Conservation (phyloP, 169 alveolate species). For the Cyclospora cayetanensis region DNA sequence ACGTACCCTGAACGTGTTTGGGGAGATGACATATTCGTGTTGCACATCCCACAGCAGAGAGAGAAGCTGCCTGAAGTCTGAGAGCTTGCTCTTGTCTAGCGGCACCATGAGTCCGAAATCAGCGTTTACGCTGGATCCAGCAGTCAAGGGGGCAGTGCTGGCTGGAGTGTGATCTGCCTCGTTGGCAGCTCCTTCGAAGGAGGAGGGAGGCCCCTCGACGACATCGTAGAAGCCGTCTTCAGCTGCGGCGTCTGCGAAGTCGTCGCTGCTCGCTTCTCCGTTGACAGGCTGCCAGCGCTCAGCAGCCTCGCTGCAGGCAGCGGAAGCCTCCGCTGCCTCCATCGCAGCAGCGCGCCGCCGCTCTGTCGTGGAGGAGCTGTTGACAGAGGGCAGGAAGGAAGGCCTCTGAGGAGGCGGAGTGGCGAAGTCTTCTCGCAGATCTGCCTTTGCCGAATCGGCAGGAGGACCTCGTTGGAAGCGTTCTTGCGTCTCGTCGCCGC, state of each 20-base stretch:
- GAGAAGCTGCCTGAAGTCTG: neutral
- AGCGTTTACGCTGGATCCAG: neutral
- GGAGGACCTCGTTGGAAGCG: neutral
- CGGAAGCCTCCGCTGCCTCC: neutral
- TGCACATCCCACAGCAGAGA: constrained; percentile 8
- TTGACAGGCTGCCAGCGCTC: neutral
- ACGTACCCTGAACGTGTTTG: constrained; percentile 2
- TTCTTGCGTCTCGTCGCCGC: neutral
- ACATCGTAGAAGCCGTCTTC: neutral
- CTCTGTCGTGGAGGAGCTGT: neutral
- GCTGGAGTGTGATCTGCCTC: neutral
- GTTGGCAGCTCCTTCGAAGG: neutral
- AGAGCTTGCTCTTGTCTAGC: neutral
- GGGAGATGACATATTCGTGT: constrained; percentile 52
- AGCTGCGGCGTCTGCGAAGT: neutral
- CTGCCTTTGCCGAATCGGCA: neutral
- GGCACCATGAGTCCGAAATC: neutral
- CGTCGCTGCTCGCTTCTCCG: neutral
- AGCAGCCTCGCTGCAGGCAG: neutral
- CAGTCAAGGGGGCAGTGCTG: neutral
- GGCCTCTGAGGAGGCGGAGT: neutral
- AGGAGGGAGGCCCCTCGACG: neutral
- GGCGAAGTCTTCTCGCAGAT: neutral
- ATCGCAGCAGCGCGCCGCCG: neutral
- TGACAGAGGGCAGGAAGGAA: neutral